A percentile compares a stretch with the other conserved stretches of the same genome.
phyloP scores from a whole-genome alignment of 1,284 basidiomycete genomes.

The Rhizoctonia solani region DNA sequence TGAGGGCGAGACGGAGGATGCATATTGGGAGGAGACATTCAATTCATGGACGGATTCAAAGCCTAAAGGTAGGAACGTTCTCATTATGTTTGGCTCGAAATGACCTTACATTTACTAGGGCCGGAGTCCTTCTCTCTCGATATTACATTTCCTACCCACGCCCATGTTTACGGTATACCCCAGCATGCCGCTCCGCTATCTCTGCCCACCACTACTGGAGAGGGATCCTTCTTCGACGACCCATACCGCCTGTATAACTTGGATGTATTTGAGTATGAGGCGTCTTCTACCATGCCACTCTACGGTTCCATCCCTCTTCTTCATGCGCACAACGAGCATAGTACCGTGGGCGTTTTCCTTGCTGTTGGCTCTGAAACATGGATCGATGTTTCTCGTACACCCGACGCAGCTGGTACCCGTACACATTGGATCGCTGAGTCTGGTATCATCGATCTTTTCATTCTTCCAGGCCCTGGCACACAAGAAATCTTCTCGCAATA shows the following conservation, averaged over 20 bases:
- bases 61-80: constrained; percentile 76
- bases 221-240: constrained; percentile 73
- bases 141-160: constrained; percentile 89
- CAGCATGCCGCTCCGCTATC: constrained; percentile 93
- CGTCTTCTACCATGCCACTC: constrained; percentile 82
- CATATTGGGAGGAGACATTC: constrained; percentile 89
- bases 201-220: constrained; percentile 81
- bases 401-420: constrained; percentile 60
- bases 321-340: constrained; percentile 83
- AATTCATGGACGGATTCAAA: constrained; percentile 87
- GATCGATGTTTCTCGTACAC: constrained; percentile 82
- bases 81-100: not conserved
- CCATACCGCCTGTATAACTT: constrained; percentile 96
- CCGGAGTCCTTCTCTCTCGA: constrained; percentile 94
- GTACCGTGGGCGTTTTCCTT: constrained; percentile 90
- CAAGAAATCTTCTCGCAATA: constrained; percentile 85
- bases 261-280: constrained; percentile 97
- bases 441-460: constrained; percentile 91
- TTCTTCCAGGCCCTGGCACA: constrained; percentile 88
- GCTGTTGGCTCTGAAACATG: constrained; percentile 93
- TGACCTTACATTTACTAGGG: constrained; percentile 54
- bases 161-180: constrained; percentile 92
- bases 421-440: constrained; percentile 98
- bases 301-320: constrained; percentile 92
- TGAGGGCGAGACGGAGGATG: constrained; percentile 80